Conservation (phyloP, 2,329 filamentous ascomycete genomes). For the Talaromyces sp. region DNA sequence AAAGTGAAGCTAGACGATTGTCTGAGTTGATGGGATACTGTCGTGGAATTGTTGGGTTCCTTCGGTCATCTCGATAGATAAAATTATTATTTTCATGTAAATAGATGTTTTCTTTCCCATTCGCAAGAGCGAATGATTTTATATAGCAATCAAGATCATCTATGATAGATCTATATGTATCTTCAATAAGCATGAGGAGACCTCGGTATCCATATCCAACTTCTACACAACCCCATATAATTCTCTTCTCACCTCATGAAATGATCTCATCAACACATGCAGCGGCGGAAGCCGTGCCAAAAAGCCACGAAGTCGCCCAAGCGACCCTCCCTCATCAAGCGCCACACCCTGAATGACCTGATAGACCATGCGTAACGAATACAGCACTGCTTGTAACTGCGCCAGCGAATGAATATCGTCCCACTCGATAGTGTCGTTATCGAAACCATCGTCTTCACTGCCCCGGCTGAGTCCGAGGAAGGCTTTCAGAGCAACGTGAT, state of each 20-base stretch:
- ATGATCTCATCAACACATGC: constrained; percentile 31
- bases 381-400: constrained; percentile 60
- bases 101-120: not conserved
- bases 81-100: not conserved
- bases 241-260: constrained; percentile 24
- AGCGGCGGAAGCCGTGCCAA: constrained; percentile 33
- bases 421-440: constrained; percentile 52
- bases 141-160: not conserved
- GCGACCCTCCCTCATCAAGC: constrained; percentile 27
- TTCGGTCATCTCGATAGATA: constrained; percentile 57
- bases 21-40: constrained; percentile 81
- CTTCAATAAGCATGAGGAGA: not conserved
- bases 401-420: constrained; percentile 61
- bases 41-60: constrained; percentile 78
- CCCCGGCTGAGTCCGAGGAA: constrained; percentile 33
- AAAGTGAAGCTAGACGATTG: constrained; percentile 68
- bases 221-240: constrained; percentile 3
- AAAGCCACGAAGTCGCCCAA: constrained; percentile 21
- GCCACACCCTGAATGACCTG: constrained; percentile 45
- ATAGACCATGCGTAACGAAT: constrained; percentile 62
- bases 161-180: not conserved
- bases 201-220: too few species aligned
- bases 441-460: constrained; percentile 14
- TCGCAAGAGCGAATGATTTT: not conserved
- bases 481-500: constrained; percentile 24